Evolutionary conservation across 2,329 filamentous ascomycete genomes (phyloP).

Genomic region (Fusarium sp.): DNA sequence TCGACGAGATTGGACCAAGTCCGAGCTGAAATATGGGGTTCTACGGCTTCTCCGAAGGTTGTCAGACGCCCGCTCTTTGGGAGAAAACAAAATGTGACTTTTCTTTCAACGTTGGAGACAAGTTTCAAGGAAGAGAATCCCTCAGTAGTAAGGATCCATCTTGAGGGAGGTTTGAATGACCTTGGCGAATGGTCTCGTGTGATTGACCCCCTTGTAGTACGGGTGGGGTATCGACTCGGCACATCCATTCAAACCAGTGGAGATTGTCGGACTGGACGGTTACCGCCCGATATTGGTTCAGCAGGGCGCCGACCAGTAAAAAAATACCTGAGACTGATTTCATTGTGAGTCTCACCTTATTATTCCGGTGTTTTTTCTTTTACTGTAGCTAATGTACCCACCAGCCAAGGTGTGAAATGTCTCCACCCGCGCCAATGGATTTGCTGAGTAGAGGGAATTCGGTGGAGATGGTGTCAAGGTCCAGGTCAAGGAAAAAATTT

Average conservation of each 20-base stretch:
- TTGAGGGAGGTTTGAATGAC: background rate
- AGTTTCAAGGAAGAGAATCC: background rate
- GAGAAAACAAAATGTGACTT: background rate
- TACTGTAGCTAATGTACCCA: background rate
- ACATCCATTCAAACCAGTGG: conserved; percentile 2
- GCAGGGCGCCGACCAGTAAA: background rate
- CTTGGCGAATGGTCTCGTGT: background rate
- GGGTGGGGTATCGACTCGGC: background rate
- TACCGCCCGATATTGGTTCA: background rate
- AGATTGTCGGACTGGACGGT: background rate
- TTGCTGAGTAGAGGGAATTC: background rate
- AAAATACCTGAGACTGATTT: background rate
- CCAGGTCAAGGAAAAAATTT: background rate
- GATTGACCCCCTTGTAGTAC: background rate
- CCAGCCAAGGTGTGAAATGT: background rate
- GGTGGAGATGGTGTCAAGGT: conserved; percentile 1
- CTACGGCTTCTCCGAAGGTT: background rate
- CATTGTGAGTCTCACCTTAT: background rate
- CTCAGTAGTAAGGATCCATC: background rate
- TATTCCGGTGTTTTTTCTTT: background rate
- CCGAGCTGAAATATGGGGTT: background rate
- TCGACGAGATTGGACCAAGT: background rate
- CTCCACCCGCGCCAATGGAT: background rate
- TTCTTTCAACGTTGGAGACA: background rate
- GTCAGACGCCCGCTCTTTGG: background rate